Evolutionary conservation across 495 filamentous ascomycete species (phyloP).

Genomic region (Hypomontagnella monticulosa): DNA sequence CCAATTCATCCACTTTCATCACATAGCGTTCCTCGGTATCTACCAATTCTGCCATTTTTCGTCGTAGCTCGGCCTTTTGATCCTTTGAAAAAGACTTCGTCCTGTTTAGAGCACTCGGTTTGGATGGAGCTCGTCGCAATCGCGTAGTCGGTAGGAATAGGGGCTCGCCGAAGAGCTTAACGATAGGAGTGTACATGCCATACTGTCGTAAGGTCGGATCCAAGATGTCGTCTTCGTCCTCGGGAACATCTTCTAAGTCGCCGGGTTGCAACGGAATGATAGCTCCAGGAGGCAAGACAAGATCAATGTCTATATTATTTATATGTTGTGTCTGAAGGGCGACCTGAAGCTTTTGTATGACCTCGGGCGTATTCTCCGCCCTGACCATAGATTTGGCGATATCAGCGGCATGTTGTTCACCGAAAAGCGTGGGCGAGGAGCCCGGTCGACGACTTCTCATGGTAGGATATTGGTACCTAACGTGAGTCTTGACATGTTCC

Average conservation of each 20-base stretch:
- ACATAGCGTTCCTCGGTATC: constrained; percentile 97
- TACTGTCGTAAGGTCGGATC: constrained; percentile 72
- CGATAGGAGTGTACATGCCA: constrained; percentile 74
- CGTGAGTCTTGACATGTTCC: constrained; percentile 72
- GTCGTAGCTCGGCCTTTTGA: constrained; percentile 83
- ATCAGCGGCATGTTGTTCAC: constrained; percentile 91
- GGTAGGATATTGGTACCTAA: constrained; percentile 59
- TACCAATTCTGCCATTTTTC: constrained; percentile 90
- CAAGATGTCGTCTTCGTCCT: constrained; percentile 68
- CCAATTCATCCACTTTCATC: constrained; percentile 80
- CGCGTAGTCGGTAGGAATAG: constrained; percentile 90
- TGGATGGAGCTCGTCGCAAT: constrained; percentile 86
- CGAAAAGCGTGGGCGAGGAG: constrained; percentile 76
- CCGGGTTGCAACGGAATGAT: constrained; percentile 67
- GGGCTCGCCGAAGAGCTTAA: constrained; percentile 80
- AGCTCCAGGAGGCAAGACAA: constrained; percentile 79
- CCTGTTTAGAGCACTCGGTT: constrained; percentile 78
- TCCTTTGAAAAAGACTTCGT: constrained; percentile 77
- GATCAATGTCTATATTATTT: constrained; percentile 86
- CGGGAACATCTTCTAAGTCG: constrained; percentile 62
- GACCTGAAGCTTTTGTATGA: constrained; percentile 73
- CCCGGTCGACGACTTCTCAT: constrained; percentile 61
- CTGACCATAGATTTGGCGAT: constrained; percentile 82
- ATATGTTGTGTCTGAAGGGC: constrained; percentile 81
- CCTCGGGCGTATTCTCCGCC: constrained; percentile 76